These are phyloP conservation scores for Neurospora sp. DNA, from an alignment of 495 filamentous ascomycete species.

Conservation along the genomic window DNA sequence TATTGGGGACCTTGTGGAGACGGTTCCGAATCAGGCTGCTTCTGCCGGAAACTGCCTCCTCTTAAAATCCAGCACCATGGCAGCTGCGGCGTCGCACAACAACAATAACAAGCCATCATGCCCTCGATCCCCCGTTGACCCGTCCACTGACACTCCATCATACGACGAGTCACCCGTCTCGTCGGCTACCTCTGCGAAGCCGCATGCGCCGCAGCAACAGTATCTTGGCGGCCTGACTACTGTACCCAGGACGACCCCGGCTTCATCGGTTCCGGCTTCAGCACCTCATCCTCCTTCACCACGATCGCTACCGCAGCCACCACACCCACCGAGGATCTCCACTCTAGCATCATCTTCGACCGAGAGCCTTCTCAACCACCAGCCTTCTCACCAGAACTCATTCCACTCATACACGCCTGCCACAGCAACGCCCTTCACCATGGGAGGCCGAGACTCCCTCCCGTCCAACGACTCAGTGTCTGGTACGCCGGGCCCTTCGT, in stretches of 20 bases:
- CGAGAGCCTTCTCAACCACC: conserved; percentile 11
- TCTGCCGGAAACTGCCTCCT: conserved; percentile 16
- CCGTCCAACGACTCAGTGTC: conserved; percentile 41
- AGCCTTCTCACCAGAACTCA: conserved; percentile 13
- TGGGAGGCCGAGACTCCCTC: conserved; percentile 41
- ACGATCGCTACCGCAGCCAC: conserved; percentile 23
- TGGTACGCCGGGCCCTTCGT: conserved; percentile 41
- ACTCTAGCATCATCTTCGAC: not conserved
- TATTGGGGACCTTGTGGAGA: conserved; percentile 31
- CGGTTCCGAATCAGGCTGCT: conserved; percentile 21
- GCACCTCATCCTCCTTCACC: conserved; percentile 35
- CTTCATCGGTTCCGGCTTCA: conserved; percentile 27
- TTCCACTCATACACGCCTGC: conserved; percentile 39
- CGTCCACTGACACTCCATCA: conserved; percentile 32
- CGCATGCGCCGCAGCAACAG: conserved; percentile 22
- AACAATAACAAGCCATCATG: conserved; percentile 17
- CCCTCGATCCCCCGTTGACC: conserved; percentile 41
- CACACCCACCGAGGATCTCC: not conserved
- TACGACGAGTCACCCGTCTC: conserved; percentile 48
- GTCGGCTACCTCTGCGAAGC: conserved; percentile 43
- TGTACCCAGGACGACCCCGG: conserved; percentile 19
- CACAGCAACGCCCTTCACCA: conserved; percentile 32
- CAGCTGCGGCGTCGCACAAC: conserved; percentile 42
- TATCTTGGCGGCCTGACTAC: conserved; percentile 36
- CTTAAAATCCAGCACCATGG: conserved; percentile 35